Base-by-base conservation (phyloP, 352 stramenopile genomes). In the Lagenidium sp. region DNA sequence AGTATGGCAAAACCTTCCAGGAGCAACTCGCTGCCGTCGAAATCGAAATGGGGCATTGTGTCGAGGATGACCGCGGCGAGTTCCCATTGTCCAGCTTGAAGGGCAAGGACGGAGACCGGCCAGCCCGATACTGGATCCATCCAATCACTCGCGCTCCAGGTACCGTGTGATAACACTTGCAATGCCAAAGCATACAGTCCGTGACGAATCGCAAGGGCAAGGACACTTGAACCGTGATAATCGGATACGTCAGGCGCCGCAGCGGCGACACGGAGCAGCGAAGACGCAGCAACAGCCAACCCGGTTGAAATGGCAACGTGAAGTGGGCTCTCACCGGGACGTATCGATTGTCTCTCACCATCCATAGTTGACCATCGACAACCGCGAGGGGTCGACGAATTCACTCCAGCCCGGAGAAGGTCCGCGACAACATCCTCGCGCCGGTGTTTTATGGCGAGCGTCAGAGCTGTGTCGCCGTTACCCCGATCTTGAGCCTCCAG, bases 11-110 rank as follows among this genome's bases (percentile, higher is more conserved):
- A 6, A 10, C 19, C 10, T 12, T 45, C 31, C 6, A 38, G 22
- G 24, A 44, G 4, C 18, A 5, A 6, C 6, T 23, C 3, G n/a
- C 39, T 23, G 31, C 10, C 21, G 19, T 16, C 6, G 12, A 31
- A 35, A 26, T 34, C 30, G 1, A n/a, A n/a, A n/a, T n/a, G n/a
- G n/a, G n/a, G n/a, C n/a, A n/a, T n/a, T n/a, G 40, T 11, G 35
- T 87, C 74, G 16, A 90, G 41, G 10, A 90, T 50, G 43, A 85
- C 42, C 3, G 63, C 57, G 11, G 55, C 60, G 11, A 90, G 40
- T 35, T 90, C 77, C 13, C 87, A 30, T 46, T 87, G 65, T 0
- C 68, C 65, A 6, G 72, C 70, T 46, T 75, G 62, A 11, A 82
- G 41, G 20, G 74, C 72, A 23, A 90, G 28, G 31, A 68, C 60